Base-by-base conservation (phyloP, 371 early-diverging fungal genomes). In the Sporodiniella umbellata region DNA sequence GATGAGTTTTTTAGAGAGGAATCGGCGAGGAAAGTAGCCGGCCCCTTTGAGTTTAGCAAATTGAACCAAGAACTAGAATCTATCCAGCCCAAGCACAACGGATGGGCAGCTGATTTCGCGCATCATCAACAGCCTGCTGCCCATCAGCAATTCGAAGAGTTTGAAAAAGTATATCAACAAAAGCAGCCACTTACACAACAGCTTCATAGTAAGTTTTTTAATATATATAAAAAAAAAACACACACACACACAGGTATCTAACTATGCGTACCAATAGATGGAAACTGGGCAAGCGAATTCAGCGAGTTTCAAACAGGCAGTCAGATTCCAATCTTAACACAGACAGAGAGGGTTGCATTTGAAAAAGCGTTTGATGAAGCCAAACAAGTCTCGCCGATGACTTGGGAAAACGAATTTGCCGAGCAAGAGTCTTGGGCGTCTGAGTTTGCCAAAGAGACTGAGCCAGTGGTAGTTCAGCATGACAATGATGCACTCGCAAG, bases 291-390 rank as follows among this genome's bases (percentile, higher is more conserved):
- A 10, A 58, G 70, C 15, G 79, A 78, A 39, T 80, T 78, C 51
- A 57, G 60, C 1, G 51, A 56, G 7, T 66, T 58, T 28, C 68
- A 65, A 46, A 43, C 54, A 15, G 43, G 38, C 39, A 54, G 54
- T 39, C 56, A 51, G 0, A 38, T 33, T 19, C 52, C 48, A 10
- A 38, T 30, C 4, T 35, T 51, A 18, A 38, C 50, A 12, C 54
- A 46, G n/a, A 33, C 37, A 6, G 61, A 62, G 25, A 26, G 46
- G 8, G 50, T 39, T 17, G 90, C 86, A 5, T 86, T 93, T 50
- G 90, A 90, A 47, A 57, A 58, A 22, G 89, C 91, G 11, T 92
- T 90, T 68, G 83, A 89, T 33, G 72, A 84, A 44, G 91, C 89
- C 1, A 56, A 46, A 31, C 50, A 56, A 21, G 23, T 19, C n/a